Conservation (phyloP, 1,284 basidiomycete species). For the Clitocybe nebularis region DNA sequence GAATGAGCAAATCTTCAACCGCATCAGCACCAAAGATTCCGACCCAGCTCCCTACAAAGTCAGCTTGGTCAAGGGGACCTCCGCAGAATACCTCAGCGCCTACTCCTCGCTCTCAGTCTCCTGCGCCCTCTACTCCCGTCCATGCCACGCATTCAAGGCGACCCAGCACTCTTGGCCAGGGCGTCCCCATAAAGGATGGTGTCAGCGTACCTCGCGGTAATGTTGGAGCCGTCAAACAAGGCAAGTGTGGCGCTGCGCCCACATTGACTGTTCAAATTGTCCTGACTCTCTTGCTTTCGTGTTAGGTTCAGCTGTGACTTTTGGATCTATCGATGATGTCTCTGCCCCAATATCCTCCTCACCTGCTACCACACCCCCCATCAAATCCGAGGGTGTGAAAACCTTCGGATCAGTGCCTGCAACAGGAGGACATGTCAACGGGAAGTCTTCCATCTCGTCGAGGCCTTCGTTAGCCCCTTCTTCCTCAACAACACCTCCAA, state of each 20-base stretch:
- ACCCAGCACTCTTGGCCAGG: constrained; percentile 65
- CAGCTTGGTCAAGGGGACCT: constrained; percentile 82
- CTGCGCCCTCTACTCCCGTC: constrained; percentile 51
- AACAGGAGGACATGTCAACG: constrained; percentile 47
- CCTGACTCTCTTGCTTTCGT: constrained; percentile 4
- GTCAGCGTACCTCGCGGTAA: constrained; percentile 58
- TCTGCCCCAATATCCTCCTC: constrained; percentile 67
- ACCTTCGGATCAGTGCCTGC: constrained; percentile 75
- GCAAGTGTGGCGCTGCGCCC: constrained; percentile 31
- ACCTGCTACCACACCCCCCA: constrained; percentile 57
- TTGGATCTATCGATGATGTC: constrained; percentile 81
- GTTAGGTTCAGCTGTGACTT: constrained; percentile 64
- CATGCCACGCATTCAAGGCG: constrained; percentile 64
- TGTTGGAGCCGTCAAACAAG: constrained; percentile 59
- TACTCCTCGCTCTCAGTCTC: constrained; percentile 72
- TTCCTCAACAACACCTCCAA: constrained; percentile 25
- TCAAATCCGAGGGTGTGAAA: constrained; percentile 71
- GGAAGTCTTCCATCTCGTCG: constrained; percentile 44
- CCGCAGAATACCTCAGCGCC: constrained; percentile 58
- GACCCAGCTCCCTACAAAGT: constrained; percentile 66
- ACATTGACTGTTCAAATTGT: constrained; percentile 4
- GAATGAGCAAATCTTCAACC: constrained; percentile 86
- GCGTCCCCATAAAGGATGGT: constrained; percentile 71
- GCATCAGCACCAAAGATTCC: constrained; percentile 66
- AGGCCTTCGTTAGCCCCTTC: constrained; percentile 28